phyloP scores from a whole-genome alignment of 148 eudicot species.

The Dysphania ambrosioides region DNA sequence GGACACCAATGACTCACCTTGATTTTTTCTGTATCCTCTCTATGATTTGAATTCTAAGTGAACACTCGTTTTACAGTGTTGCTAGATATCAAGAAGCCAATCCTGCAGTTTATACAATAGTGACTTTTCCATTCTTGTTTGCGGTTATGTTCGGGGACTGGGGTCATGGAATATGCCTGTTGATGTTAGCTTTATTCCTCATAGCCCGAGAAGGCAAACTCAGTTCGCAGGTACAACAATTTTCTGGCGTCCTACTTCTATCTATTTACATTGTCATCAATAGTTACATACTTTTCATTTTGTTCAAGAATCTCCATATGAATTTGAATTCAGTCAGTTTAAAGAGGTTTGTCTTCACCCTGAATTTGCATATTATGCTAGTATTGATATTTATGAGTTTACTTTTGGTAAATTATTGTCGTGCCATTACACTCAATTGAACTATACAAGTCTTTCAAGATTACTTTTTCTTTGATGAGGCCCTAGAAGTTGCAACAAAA shows the following conservation, averaged over 20 bases:
- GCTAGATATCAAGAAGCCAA: conserved; percentile 97
- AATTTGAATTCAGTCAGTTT: background rate
- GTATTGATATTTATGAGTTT: background rate
- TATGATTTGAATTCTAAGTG: conserved; percentile 1
- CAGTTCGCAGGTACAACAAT: conserved; percentile 66
- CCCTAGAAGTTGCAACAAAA: background rate
- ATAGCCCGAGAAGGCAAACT: conserved; percentile 79
- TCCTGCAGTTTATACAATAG: conserved; percentile 85
- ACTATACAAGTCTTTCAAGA: no score
- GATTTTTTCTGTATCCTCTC: background rate
- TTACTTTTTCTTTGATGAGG: background rate
- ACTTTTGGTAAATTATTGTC: background rate
- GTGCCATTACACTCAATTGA: background rate
- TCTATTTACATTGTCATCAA: background rate
- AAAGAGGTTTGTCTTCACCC: background rate
- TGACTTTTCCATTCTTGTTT: conserved; percentile 96
- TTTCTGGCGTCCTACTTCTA: background rate
- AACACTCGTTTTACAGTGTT: conserved; percentile 55
- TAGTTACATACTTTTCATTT: background rate
- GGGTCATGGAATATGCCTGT: conserved; percentile 98
- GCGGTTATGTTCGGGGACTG: conserved; percentile 99
- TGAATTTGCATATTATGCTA: background rate
- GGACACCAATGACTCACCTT: background rate
- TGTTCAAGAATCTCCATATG: background rate
- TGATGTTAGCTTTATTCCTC: conserved; percentile 77